Percentiles rank a stretch among this genome's conserved stretches.
Conservation (phyloP, 2,329 filamentous ascomycete genomes). For the Diplodia intermedia region DNA sequence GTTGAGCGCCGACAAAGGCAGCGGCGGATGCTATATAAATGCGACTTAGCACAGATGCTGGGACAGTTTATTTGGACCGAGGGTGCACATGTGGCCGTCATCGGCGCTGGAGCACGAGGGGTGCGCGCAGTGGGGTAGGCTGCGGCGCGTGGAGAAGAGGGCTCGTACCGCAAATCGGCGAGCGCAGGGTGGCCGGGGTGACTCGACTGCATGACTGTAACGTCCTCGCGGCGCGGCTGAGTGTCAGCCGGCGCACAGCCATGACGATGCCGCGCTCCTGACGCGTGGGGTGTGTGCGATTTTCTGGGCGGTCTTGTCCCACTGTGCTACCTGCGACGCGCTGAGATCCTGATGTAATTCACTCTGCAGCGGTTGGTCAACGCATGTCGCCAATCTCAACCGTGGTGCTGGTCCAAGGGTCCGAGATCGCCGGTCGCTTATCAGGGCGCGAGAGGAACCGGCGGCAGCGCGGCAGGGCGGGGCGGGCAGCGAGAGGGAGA, state of each 20-base stretch:
- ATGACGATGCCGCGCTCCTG: conserved; percentile 7
- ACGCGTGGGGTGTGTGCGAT: conserved; percentile 10
- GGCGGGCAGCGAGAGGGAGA: conserved; percentile 2
- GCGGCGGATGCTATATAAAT: conserved; percentile 7
- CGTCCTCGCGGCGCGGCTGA: conserved; percentile 5
- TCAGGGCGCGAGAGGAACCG: neutral
- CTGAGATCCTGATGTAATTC: conserved; percentile 25
- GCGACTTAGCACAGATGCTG: neutral
- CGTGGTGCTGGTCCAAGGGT: conserved; percentile 5
- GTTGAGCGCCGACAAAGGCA: neutral
- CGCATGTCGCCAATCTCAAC: conserved; percentile 27
- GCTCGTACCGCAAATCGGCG: conserved; percentile 22
- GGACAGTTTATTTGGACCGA: conserved; percentile 1
- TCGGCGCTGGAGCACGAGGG: conserved; percentile 10
- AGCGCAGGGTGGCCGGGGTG: conserved; percentile 15
- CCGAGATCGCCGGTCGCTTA: conserved; percentile 26
- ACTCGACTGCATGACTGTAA: conserved; percentile 25
- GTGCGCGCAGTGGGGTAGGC: conserved; percentile 19
- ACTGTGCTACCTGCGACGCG: conserved; percentile 26
- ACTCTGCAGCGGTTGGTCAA: conserved; percentile 7
- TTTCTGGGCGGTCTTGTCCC: conserved; percentile 13
- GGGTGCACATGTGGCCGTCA: conserved; percentile 19
- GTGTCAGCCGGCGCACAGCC: conserved; percentile 22
- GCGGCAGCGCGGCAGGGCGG: neutral
- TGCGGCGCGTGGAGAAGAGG: neutral